These are phyloP conservation scores for Psilocybe tampanensis DNA, from an alignment of 768 basidiomycete genomes.

Conservation along the genomic window DNA sequence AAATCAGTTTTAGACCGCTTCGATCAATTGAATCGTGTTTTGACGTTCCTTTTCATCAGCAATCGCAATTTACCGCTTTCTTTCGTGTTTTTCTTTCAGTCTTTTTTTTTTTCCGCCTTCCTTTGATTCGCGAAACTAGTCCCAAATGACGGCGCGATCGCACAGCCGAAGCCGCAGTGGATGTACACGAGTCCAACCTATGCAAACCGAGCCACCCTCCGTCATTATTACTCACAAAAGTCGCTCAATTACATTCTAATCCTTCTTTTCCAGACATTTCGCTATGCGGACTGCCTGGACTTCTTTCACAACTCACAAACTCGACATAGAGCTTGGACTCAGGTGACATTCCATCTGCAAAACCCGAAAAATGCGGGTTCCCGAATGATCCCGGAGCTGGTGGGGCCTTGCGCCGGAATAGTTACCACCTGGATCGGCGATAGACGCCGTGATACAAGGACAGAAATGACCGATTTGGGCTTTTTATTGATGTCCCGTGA, in stretches of 20 bases:
- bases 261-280: neutral
- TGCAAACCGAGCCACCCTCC: neutral
- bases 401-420: neutral
- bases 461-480: neutral
- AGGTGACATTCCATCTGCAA: neutral
- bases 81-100: neutral
- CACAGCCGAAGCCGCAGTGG: neutral
- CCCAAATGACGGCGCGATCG: neutral
- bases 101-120: neutral
- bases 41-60: slow-evolving; percentile 12
- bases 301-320: neutral
- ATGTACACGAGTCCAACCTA: neutral
- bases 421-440: slow-evolving; percentile 19
- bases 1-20: slow-evolving; percentile 14
- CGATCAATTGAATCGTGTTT: slow-evolving; percentile 17
- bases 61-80: neutral
- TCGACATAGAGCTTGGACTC: neutral
- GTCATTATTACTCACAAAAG: neutral
- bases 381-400: neutral
- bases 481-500: neutral
- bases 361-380: slow-evolving; percentile 10
- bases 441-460: slow-evolving; percentile 18
- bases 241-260: neutral
- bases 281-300: neutral
- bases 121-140: neutral